Conservation (phyloP, 768 basidiomycete species). For the Leccinellum luteum region DNA sequence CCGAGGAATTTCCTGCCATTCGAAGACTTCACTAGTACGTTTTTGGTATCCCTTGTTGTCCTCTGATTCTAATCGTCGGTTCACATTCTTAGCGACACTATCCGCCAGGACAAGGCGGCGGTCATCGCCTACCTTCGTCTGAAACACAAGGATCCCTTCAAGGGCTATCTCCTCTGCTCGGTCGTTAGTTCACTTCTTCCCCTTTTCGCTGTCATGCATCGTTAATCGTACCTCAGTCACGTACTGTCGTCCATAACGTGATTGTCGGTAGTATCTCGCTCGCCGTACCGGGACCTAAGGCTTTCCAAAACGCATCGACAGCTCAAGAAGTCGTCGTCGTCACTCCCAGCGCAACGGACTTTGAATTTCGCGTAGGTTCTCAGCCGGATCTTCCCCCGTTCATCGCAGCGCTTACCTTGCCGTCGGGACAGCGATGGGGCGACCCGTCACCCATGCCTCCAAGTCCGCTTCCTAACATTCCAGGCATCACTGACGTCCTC, state of each 20-base stretch:
- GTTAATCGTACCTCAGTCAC: constrained; percentile 35
- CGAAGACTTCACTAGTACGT: constrained; percentile 65
- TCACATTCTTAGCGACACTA: constrained; percentile 55
- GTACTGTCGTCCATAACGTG: constrained; percentile 72
- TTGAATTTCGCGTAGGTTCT: constrained; percentile 50
- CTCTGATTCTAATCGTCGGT: background rate
- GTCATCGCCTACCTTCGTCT: constrained; percentile 75
- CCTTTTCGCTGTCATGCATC: background rate
- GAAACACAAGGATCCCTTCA: constrained; percentile 75
- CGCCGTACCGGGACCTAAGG: constrained; percentile 70
- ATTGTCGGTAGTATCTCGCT: constrained; percentile 78
- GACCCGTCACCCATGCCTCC: constrained; percentile 65
- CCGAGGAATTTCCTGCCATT: constrained; percentile 70
- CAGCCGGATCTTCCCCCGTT: constrained; percentile 7
- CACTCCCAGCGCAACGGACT: constrained; percentile 53
- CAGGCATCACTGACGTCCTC: constrained; percentile 12
- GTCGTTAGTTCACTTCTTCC: constrained; percentile 51
- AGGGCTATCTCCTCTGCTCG: constrained; percentile 71
- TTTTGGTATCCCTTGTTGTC: background rate
- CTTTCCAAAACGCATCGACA: constrained; percentile 77
- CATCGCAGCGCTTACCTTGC: constrained; percentile 8
- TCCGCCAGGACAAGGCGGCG: constrained; percentile 76
- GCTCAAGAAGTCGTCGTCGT: constrained; percentile 80
- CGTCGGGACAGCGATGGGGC: constrained; percentile 54
- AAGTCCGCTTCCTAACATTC: constrained; percentile 38